phyloP scores from a whole-genome alignment of 2,329 filamentous ascomycete species.

The Macroventuria anomochaeta region DNA sequence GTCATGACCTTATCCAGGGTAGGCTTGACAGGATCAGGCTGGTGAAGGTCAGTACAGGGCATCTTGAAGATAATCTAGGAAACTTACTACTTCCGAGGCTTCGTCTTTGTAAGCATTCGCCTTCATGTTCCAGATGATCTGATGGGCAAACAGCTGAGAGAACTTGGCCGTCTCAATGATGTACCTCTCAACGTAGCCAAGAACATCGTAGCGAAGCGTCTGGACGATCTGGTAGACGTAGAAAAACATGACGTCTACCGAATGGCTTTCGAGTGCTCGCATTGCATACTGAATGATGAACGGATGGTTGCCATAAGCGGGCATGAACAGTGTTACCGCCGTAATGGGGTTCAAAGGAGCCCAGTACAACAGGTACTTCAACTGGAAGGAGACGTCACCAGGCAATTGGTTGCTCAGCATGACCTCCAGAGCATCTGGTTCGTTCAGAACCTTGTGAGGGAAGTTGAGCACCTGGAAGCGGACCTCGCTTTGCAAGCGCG shows the following conservation, averaged over 20 bases:
- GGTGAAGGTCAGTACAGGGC: constrained; percentile 9
- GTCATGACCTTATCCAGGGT: constrained; percentile 89
- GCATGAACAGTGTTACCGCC: constrained; percentile 90
- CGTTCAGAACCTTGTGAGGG: constrained; percentile 79
- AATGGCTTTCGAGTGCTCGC: constrained; percentile 89
- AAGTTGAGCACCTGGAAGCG: constrained; percentile 81
- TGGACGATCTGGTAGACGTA: constrained; percentile 99
- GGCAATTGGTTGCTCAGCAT: constrained; percentile 80
- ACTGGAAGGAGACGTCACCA: constrained; percentile 78
- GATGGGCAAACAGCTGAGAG: constrained; percentile 97
- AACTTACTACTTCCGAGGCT: constrained; percentile 78
- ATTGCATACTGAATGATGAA: constrained; percentile 97
- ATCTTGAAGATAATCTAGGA: no score
- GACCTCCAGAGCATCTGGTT: constrained; percentile 82
- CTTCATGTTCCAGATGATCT: constrained; percentile 99
- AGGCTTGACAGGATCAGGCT: constrained; percentile 91
- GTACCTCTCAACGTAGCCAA: constrained; percentile 95
- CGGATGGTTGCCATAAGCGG: constrained; percentile 87
- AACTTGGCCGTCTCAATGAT: constrained; percentile 97
- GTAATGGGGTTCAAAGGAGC: constrained; percentile 89
- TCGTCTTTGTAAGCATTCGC: constrained; percentile 98
- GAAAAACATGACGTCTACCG: constrained; percentile 97
- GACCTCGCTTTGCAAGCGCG: constrained; percentile 75
- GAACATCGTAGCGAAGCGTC: constrained; percentile 85
- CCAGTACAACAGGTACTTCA: constrained; percentile 93